Evolutionary conservation across 441 rosid genomes (phyloP).

Genomic region (Eutrema salsugineum): DNA sequence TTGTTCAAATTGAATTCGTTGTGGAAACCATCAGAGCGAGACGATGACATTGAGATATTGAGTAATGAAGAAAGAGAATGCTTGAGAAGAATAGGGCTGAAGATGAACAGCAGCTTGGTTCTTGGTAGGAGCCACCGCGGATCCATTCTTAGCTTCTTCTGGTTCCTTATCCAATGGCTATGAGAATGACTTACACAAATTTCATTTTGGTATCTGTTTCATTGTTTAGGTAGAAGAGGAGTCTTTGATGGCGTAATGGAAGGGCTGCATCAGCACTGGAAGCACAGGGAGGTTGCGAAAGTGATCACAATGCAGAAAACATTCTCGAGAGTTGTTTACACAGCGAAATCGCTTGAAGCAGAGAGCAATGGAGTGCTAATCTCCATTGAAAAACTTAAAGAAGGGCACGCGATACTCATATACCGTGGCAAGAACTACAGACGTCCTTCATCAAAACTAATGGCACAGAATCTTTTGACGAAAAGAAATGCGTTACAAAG

Average conservation of each 20-base stretch:
- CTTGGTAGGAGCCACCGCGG: slow-evolving; percentile 48
- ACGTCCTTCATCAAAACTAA: slow-evolving; percentile 60
- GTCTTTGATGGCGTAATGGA: slow-evolving; percentile 80
- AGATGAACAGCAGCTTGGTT: slow-evolving; percentile 54
- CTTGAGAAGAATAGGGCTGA: slow-evolving; percentile 66
- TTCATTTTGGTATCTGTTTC: not conserved
- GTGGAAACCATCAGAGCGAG: slow-evolving; percentile 44
- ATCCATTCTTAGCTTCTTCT: slow-evolving; percentile 1
- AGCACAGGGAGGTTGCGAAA: slow-evolving; percentile 78
- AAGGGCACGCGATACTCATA: slow-evolving; percentile 73
- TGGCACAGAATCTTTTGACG: slow-evolving; percentile 55
- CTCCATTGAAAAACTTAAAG: slow-evolving; percentile 65
- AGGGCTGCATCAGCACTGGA: slow-evolving; percentile 92
- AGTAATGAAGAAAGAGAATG: slow-evolving; percentile 79
- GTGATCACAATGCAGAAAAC: slow-evolving; percentile 76
- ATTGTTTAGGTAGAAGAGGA: slow-evolving; percentile 69
- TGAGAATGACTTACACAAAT: not conserved
- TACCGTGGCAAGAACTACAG: slow-evolving; percentile 85
- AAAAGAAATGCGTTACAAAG: slow-evolving; percentile 68
- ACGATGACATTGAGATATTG: slow-evolving; percentile 58
- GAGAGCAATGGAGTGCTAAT: slow-evolving; percentile 77
- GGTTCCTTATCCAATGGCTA: not conserved
- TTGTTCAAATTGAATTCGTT: slow-evolving; percentile 52
- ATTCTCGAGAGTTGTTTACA: slow-evolving; percentile 48
- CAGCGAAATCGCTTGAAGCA: slow-evolving; percentile 70